Base-by-base conservation (phyloP, 148 eudicot species). In the Rheum nobile region DNA sequence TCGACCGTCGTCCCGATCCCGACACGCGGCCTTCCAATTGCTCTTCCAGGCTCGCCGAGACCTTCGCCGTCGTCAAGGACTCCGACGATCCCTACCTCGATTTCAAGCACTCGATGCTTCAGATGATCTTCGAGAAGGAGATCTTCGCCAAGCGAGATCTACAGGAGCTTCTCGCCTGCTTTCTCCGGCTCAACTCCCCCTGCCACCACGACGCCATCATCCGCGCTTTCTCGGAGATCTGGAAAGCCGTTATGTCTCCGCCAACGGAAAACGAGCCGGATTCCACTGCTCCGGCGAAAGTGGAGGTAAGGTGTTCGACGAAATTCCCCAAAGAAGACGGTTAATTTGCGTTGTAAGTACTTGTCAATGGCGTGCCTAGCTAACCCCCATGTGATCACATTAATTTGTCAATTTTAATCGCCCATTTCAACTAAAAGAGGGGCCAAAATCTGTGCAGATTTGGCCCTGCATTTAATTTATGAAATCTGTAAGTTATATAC, bases 41-140 rank as follows among this genome's bases (percentile, higher is more conserved):
- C 3, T 73, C 75, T 71, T 70, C 81, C 21, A 83, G 81, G 34
- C 76, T 86, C 71, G 75, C 43, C 8, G 75, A 78, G 41, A 77
- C 86, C 71, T 48, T 82, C 19, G 86, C 85, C 37, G 81, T 88
- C 6, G 88, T 76, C 47, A 85, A 82, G 72, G 90, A 83, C 21
- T 88, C 92, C 3, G 50, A 76, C 6, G 84, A 86, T 67, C 92
- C 92, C 0, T 86, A 79, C 80, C 55, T 24, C 8, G 91, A 90
- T 78, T 88, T 90, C 71, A 79, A 83, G 67, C 78, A 74, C 6
- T 90, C 91, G 0, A 88, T 90, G 87, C 67, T 88, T 17, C 84
- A 88, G 50, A 86, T 90, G 92, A 86, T 88, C 8, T 28, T 74
- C 8, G 90, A 86, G 80, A 79, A 75, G n/a, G 82, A 82, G 22